Evolutionary conservation across 1,284 basidiomycete species (phyloP).

Genomic region (Ustilago cynodontis): DNA sequence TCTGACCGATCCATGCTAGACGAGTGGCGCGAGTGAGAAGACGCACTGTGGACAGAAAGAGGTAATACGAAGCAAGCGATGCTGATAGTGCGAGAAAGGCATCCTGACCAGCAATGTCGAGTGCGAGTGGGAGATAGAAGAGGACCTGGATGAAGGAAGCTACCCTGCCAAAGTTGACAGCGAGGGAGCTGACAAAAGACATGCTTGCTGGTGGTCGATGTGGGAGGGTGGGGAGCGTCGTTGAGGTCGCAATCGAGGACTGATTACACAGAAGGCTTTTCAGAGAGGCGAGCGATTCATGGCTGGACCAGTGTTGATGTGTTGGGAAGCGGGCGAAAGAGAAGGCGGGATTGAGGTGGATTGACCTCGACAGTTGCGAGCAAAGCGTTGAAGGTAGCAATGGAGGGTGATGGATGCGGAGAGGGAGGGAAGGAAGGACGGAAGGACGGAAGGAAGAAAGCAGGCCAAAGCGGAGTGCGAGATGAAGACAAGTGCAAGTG

Average conservation of each 20-base stretch:
- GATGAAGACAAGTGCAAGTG: background rate
- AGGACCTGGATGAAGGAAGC: constrained; percentile 66
- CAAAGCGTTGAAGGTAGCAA: background rate
- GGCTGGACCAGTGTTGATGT: background rate
- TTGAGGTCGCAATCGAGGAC: background rate
- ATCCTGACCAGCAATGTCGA: constrained; percentile 68
- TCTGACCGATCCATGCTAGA: constrained; percentile 56
- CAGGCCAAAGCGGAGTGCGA: background rate
- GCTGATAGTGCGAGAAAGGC: constrained; percentile 68
- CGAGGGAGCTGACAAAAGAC: constrained; percentile 42
- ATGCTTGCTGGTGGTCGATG: constrained; percentile 7
- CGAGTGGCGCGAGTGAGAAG: constrained; percentile 50
- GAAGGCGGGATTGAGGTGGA: constrained; percentile 7
- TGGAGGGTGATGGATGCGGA: background rate
- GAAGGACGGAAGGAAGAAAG: background rate
- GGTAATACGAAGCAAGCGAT: constrained; percentile 65
- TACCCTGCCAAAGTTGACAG: constrained; percentile 57
- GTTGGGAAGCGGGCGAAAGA: background rate
- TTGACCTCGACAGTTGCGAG: background rate
- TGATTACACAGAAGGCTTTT: background rate
- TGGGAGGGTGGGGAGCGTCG: background rate
- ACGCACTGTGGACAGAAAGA: constrained; percentile 62
- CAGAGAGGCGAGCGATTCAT: background rate
- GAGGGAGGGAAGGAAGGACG: background rate
- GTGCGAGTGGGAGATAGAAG: constrained; percentile 66